Evolutionary conservation across 2,329 filamentous ascomycete species (phyloP).

Genomic region (Neurospora crassa): DNA sequence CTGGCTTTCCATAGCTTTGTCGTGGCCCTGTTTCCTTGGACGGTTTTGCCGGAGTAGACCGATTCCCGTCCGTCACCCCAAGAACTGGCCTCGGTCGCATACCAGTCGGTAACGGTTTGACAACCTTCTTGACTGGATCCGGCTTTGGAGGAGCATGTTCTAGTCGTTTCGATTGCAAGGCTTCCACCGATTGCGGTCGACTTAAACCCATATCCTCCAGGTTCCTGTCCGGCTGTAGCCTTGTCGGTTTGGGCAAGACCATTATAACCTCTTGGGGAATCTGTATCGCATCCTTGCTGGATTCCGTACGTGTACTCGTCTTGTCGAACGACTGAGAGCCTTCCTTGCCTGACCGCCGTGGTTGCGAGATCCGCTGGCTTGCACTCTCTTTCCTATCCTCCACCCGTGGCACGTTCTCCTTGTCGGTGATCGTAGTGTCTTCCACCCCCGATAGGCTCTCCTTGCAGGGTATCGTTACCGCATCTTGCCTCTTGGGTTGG

Average conservation of each 20-base stretch:
- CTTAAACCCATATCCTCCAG: background rate
- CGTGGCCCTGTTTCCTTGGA: background rate
- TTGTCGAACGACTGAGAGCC: background rate
- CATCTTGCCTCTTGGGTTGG: background rate
- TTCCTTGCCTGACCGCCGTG: background rate
- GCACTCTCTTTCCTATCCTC: background rate
- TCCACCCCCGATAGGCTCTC: background rate
- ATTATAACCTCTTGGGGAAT: background rate
- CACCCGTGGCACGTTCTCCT: background rate
- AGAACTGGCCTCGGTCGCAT: background rate
- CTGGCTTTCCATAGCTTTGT: background rate
- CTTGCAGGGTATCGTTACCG: background rate
- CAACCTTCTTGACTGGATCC: background rate
- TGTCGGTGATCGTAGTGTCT: background rate
- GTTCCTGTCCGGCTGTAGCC: background rate
- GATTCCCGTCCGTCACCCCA: background rate
- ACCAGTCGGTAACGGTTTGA: background rate
- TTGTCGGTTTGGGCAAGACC: background rate
- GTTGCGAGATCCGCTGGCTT: fast-evolving
- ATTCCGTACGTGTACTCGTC: background rate
- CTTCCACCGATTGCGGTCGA: background rate
- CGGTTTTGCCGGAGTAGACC: background rate
- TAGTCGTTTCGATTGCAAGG: background rate
- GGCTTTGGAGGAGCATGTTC: background rate
- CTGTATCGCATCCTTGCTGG: too few relatives aligned